Evolutionary conservation across 352 stramenopile species (phyloP), one percentile per base, ranked within the genome.

Genomic region (Phytophthora macrochlamydospora): DNA sequence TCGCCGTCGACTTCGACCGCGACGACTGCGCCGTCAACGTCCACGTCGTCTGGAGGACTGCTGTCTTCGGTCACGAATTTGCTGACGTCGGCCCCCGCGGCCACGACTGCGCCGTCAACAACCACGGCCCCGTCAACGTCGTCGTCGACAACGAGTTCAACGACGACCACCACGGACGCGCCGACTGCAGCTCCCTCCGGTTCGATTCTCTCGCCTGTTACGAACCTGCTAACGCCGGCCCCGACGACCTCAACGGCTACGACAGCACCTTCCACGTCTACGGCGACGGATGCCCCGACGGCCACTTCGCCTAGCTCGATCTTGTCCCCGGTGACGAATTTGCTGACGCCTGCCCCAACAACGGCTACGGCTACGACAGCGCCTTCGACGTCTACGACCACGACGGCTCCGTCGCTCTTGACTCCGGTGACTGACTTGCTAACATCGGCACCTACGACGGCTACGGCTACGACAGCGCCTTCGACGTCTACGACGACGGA

Each of bases 171-270:
- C 0, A 71, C 64, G 35, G 52, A 67, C 18, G 33, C 56, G 0
- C 49, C 63, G 4, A n/a, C 35, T 28, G 37, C 35, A 0, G 68
- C 59, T 32, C 33, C 43, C 12, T 24, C 43, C 6, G 29, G 43
- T 28, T 49, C 43, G 43, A 33, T 73, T 1, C 40, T 73, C 5
- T 58, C 59, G 1, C 65, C 65, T 1, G 52, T 73, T 5, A 73
- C 65, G 7, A 29, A 73, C 37, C 38, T 73, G 59, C n/a, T 73
- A 40, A 74, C 69, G n/a, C n/a, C 62, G 2, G 58, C 65, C 6
- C 69, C 69, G 7, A 67, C 45, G 2, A 65, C 58, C 4, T 46
- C 18, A 31, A 51, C 3, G 30, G 33, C 30, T 28, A 48, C 14
- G 24, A 52, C 31, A 33, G 30, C 28, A 0, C 67, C 18, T 24